Evolutionary conservation across 768 basidiomycete genomes (phyloP), one percentile per base, ranked within the genome.

Genomic region (Leccinum boreale): DNA sequence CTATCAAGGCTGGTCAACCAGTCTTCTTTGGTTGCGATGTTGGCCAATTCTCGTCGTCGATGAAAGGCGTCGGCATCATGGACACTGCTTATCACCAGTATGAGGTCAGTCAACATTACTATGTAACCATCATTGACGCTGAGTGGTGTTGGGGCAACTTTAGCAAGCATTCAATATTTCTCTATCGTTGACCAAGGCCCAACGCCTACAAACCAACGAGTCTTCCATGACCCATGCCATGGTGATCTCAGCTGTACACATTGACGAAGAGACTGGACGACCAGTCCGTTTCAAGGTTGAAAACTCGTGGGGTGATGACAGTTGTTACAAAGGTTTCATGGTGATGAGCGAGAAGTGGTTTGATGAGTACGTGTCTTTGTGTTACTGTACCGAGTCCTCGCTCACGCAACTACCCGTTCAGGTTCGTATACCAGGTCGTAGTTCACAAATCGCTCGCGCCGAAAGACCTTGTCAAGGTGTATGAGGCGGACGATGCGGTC

Each of bases 21-120:
- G 88, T 95, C 47, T 97, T 96, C 83, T 98, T 98, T 68, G 96
- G 94, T 0, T 97, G 95, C 70, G 96, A 98, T 69, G 94, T 97
- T 47, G 94, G 94, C 35, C 84, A 97, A 68, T 91, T 85, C 69
- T 89, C 87, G 4, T 86, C 91, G 62, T 77, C 78, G 23, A 64
- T 73, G 24, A 70, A 68, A 31, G 71, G 62, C 14, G 71, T 79
- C 2, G 96, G 95, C 24, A 85, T 97, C 62, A 92, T 96, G 94
- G 94, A 94, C 68, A 83, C 85, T 24, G 81, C 81, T 15, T 78
- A 95, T 21, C 92, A 86, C 70, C 87, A 92, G 65, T 91, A 90
- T 68, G 89, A 90, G 81, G 89, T 87, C 26, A 31, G 53, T 52
- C 51, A 1, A 35, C 50, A 15, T 10, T 7, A 3, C 47, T 24